Percentiles rank a stretch among this genome's conserved stretches.
Conservation (phyloP, 345 rosid species). For the Pistacia integerrima region DNA sequence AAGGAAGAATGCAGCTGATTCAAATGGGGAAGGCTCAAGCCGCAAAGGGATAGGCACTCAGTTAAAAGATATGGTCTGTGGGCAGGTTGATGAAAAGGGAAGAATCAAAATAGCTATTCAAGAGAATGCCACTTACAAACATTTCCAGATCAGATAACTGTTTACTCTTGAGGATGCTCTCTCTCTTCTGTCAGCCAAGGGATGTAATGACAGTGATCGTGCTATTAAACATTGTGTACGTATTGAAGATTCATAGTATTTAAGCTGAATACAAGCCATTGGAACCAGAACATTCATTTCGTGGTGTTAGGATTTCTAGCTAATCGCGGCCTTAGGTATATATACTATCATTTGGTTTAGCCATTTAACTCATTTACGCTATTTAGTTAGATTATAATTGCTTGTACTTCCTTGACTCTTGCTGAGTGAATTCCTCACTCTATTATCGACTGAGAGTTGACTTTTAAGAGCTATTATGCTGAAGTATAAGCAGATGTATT, state of each 20-base stretch:
- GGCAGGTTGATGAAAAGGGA: constrained; percentile 43
- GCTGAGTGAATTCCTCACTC: neutral
- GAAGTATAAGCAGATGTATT: neutral
- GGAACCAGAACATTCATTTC: constrained; percentile 10
- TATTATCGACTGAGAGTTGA: constrained; percentile 8
- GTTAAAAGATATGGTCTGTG: constrained; percentile 39
- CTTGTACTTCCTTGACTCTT: neutral
- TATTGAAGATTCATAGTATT: neutral
- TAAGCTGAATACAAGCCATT: constrained; percentile 1
- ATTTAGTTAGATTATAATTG: neutral
- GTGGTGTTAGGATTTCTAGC: constrained; percentile 1
- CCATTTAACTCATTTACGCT: neutral
- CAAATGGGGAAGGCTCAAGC: constrained; percentile 37
- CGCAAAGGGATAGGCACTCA: constrained; percentile 19
- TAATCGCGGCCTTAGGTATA: neutral
- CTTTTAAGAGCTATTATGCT: neutral
- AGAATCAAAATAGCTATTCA: constrained; percentile 40
- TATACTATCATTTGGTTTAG: neutral
- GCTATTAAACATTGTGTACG: neutral
- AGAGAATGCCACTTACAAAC: constrained; percentile 44
- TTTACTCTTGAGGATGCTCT: constrained; percentile 32
- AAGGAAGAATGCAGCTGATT: constrained; percentile 46
- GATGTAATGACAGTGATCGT: neutral
- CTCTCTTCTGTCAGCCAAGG: constrained; percentile 67
- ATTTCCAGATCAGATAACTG: constrained; percentile 45